Percentiles rank a stretch among this genome's conserved stretches.
Evolutionary conservation across 2,329 filamentous ascomycete genomes (phyloP).

Genomic region (Aspergillus viridinutans): DNA sequence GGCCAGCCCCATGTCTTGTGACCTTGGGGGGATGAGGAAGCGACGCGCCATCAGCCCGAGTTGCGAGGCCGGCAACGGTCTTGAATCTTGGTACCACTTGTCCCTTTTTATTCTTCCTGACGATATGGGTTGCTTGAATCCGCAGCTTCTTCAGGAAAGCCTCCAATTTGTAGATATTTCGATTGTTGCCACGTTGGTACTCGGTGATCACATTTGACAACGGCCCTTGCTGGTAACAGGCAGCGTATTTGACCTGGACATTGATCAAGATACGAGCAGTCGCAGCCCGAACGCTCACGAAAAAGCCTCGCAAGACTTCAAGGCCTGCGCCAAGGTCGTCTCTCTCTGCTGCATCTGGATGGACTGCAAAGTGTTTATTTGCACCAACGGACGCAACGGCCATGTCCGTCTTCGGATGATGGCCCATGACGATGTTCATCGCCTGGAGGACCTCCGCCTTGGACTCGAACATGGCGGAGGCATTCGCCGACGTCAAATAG

Average conservation of each 20-base stretch:
- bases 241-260: conserved; percentile 57
- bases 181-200: conserved; percentile 22
- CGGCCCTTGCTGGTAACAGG: conserved; percentile 51
- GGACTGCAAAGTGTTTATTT: conserved; percentile 51
- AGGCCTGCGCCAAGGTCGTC: conserved; percentile 49
- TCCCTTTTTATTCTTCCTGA: conserved; percentile 32
- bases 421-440: conserved; percentile 55
- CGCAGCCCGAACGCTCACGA: conserved; percentile 57
- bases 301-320: conserved; percentile 58
- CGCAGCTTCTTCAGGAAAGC: conserved; percentile 39
- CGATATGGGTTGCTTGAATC: conserved; percentile 40
- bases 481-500: conserved; percentile 37
- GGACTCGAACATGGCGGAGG: conserved; percentile 35
- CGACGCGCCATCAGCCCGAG: conserved; percentile 31
- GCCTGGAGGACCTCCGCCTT: conserved; percentile 53
- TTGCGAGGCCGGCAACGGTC: conserved; percentile 46
- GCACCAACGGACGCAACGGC: conserved; percentile 46
- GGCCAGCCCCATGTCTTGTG: conserved; percentile 41
- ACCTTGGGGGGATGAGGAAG: conserved; percentile 36
- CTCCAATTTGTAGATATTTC: conserved; percentile 20
- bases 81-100: conserved; percentile 38
- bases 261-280: conserved; percentile 58
- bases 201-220: conserved; percentile 37
- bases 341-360: conserved; percentile 27
- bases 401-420: conserved; percentile 41